Conservation (phyloP, 2,329 filamentous ascomycete species). For the Beauveria medogensis region DNA sequence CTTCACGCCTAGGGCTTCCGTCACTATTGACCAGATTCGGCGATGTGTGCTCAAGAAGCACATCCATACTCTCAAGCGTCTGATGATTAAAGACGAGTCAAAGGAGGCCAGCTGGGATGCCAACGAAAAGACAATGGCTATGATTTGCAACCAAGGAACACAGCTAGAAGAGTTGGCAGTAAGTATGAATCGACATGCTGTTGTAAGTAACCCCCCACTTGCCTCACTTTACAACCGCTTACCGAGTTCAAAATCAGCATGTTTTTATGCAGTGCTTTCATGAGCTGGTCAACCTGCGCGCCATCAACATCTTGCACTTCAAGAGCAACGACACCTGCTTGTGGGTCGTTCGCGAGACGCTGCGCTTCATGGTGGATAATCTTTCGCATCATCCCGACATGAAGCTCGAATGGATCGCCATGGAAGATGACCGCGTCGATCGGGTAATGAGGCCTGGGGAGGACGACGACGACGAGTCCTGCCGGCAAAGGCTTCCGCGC, state of each 20-base stretch:
- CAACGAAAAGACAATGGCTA: slow-evolving; percentile 43
- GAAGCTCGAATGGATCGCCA: slow-evolving; percentile 51
- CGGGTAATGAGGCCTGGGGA: slow-evolving; percentile 37
- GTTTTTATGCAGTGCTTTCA: slow-evolving; percentile 46
- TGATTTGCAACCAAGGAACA: slow-evolving; percentile 44
- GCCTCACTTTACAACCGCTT: not conserved
- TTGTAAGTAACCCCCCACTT: slow-evolving; percentile 38
- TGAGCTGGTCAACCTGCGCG: slow-evolving; percentile 40
- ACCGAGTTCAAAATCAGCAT: slow-evolving; percentile 34
- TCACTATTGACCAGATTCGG: slow-evolving; percentile 51
- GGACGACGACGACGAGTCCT: slow-evolving; percentile 15
- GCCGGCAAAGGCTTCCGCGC: slow-evolving; percentile 17
- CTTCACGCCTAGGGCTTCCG: slow-evolving; percentile 41
- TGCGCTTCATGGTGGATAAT: slow-evolving; percentile 51
- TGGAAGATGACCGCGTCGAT: slow-evolving; percentile 43
- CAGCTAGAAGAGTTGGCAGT: slow-evolving; percentile 47
- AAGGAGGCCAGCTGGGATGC: slow-evolving; percentile 46
- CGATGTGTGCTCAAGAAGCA: slow-evolving; percentile 51
- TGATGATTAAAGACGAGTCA: slow-evolving; percentile 53
- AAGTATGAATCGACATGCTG: slow-evolving; percentile 43
- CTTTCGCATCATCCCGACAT: slow-evolving; percentile 46
- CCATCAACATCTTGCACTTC: slow-evolving; percentile 47
- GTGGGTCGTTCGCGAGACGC: slow-evolving; percentile 48
- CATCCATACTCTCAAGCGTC: slow-evolving; percentile 40
- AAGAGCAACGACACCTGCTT: slow-evolving; percentile 48